These are phyloP conservation scores for Hypericum androsaemum DNA, from an alignment of 345 rosid species.

Conservation along the genomic window DNA sequence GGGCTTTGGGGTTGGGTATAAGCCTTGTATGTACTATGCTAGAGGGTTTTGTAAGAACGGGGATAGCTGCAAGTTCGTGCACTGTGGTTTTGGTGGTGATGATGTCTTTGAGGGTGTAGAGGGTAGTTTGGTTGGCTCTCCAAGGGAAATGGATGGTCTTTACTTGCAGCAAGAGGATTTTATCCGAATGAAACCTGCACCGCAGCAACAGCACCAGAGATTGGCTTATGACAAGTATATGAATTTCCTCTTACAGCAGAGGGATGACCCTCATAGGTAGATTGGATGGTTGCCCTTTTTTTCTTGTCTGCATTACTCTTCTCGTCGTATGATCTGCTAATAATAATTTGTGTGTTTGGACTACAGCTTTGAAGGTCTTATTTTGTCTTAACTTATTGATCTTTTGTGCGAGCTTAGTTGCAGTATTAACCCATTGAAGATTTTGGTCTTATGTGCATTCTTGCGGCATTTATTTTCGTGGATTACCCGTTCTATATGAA, in stretches of 20 bases:
- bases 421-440: neutral
- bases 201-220: constrained; percentile 38
- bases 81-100: constrained; percentile 42
- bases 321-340: neutral
- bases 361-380: neutral
- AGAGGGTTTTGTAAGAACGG: constrained; percentile 79
- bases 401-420: no score
- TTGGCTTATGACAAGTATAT: constrained; percentile 57
- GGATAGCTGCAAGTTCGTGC: constrained; percentile 48
- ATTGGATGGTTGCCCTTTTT: constrained; percentile 3
- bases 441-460: neutral
- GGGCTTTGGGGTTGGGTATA: constrained; percentile 31
- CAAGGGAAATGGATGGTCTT: constrained; percentile 46
- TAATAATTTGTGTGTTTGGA: neutral
- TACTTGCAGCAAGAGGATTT: constrained; percentile 54
- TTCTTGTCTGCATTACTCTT: neutral
- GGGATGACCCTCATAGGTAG: constrained; percentile 64
- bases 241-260: constrained; percentile 52
- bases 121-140: constrained; percentile 38
- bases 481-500: no score
- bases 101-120: constrained; percentile 19
- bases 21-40: constrained; percentile 60
- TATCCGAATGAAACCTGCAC: constrained; percentile 45
- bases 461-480: no score
- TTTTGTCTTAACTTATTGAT: neutral